Evolutionary conservation across 2,329 filamentous ascomycete genomes (phyloP), one percentile per base, ranked within the genome.

Genomic region (Ilyonectria robusta): DNA sequence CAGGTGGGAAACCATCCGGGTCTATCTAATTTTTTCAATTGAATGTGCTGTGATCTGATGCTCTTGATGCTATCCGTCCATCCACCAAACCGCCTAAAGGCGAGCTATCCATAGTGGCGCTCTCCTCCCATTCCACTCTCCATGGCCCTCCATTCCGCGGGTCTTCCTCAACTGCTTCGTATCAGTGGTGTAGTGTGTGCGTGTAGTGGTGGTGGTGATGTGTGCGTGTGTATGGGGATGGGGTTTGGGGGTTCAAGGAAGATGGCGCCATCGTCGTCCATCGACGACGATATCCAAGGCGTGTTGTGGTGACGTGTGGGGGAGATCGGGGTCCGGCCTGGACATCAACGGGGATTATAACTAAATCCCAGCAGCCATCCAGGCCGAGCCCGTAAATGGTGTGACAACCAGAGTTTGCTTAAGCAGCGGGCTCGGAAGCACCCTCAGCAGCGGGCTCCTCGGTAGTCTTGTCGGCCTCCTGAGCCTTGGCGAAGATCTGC

Each of bases 401-500:
- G 60, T 50, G 54, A 48, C 50, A 64, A 61, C 58, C 54, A 55
- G 31, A 54, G 23, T 62, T n/a, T 60, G 62, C 50, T 71, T 76
- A 76, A 62, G 73, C 65, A 66, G 74, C 51, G 47, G 62, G 51
- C 35, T 59, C 23, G 35, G 40, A 42, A 31, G 40, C 17, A 7
- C 50, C n/a, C 50, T 79, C 76, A 23, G 71, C 72, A 42, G 40
- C 40, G 8, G 15, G 6, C 48, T 76, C 68, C 29, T 71, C 68
- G 17, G 72, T 13, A 40, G 37, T 76, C 70, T 77, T 75, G 26
- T 75, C 69, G 42, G 66, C 70, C 56, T 75, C 65, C 72, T 76
- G 51, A 33, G 76, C 77, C 81, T 88, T 85, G 73, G 84, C 85
- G 85, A 98, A 97, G 65, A 97, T 87, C 73, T 89, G 90, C 87